These are phyloP conservation scores for Pseudophaeomoniella oleicola DNA, from an alignment of 2,329 filamentous ascomycete species.

Conservation along the genomic window DNA sequence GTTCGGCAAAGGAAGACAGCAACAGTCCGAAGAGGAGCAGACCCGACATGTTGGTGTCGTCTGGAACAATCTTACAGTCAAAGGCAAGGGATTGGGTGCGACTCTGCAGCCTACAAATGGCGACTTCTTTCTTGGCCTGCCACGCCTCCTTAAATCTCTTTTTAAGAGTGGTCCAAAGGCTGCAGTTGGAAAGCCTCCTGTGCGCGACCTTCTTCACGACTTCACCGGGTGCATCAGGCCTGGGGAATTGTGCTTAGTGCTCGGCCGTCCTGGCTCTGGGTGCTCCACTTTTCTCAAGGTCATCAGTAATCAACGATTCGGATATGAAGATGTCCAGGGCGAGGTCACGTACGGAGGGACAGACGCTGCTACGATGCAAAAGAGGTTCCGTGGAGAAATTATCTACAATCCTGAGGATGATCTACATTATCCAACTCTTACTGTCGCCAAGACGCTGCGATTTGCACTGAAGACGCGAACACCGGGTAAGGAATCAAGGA, in stretches of 20 bases:
- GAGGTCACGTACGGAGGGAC: slow-evolving; percentile 41
- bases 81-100: slow-evolving; percentile 53
- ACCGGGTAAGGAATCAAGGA: slow-evolving; percentile 44
- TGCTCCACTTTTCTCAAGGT: slow-evolving; percentile 60
- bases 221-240: slow-evolving; percentile 56
- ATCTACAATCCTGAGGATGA: slow-evolving; percentile 69
- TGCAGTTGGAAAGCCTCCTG: slow-evolving; percentile 27
- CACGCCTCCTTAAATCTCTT: slow-evolving; percentile 31
- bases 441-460: slow-evolving; percentile 56
- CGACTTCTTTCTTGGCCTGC: slow-evolving; percentile 38
- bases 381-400: slow-evolving; percentile 31
- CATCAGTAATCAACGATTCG: slow-evolving; percentile 48
- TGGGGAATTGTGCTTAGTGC: slow-evolving; percentile 56
- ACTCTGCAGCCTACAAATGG: slow-evolving; percentile 41
- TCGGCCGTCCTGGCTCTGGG: slow-evolving; percentile 54
- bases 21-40: slow-evolving; percentile 54
- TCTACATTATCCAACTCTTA: slow-evolving; percentile 64
- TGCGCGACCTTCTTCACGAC: slow-evolving; percentile 50
- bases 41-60: slow-evolving; percentile 55
- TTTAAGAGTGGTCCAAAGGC: slow-evolving; percentile 19
- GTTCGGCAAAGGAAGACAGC: slow-evolving; percentile 51
- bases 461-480: slow-evolving; percentile 59
- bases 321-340: slow-evolving; percentile 44
- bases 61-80: slow-evolving; percentile 57
- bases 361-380: slow-evolving; percentile 33